Evolutionary conservation across 129 eudicot genomes (phyloP).

Genomic region (Lonicera japonica): DNA sequence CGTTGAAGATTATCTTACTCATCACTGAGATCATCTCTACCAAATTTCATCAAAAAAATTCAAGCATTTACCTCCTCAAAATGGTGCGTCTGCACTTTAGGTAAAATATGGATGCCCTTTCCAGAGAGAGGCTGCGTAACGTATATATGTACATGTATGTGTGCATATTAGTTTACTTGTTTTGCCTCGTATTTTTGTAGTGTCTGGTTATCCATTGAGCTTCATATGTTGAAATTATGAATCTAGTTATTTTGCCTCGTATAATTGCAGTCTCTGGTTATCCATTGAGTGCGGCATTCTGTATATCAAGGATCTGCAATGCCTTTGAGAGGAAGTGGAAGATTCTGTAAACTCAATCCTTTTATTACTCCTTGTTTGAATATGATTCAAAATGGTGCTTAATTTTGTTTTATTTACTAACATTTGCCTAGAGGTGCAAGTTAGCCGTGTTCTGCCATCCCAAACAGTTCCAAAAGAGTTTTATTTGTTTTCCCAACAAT

Average conservation of each 20-base stretch:
- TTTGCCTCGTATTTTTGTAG: too few relatives aligned
- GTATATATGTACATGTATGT: too few relatives aligned
- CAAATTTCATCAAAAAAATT: too few relatives aligned
- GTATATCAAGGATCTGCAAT: slow-evolving; percentile 64
- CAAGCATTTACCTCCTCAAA: too few relatives aligned
- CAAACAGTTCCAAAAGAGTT: not conserved
- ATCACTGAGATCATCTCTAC: too few relatives aligned
- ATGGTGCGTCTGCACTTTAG: too few relatives aligned
- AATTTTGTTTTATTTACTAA: not conserved
- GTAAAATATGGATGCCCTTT: too few relatives aligned
- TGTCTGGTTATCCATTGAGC: too few relatives aligned
- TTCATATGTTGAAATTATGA: too few relatives aligned
- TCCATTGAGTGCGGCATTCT: slow-evolving; percentile 87
- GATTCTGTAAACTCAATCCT: slow-evolving; percentile 32
- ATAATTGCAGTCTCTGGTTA: slow-evolving; percentile 77
- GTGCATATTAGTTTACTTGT: too few relatives aligned
- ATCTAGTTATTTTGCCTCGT: not conserved
- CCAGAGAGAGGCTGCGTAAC: too few relatives aligned
- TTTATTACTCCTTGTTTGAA: not conserved
- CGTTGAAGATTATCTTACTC: too few relatives aligned
- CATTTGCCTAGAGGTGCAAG: not conserved
- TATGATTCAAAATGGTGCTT: not conserved
- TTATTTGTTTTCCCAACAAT: not conserved
- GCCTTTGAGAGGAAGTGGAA: slow-evolving; percentile 68
- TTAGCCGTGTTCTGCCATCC: not conserved